Evolutionary conservation across 148 eudicot genomes (phyloP).

Genomic region (Spergularia bocconei): DNA sequence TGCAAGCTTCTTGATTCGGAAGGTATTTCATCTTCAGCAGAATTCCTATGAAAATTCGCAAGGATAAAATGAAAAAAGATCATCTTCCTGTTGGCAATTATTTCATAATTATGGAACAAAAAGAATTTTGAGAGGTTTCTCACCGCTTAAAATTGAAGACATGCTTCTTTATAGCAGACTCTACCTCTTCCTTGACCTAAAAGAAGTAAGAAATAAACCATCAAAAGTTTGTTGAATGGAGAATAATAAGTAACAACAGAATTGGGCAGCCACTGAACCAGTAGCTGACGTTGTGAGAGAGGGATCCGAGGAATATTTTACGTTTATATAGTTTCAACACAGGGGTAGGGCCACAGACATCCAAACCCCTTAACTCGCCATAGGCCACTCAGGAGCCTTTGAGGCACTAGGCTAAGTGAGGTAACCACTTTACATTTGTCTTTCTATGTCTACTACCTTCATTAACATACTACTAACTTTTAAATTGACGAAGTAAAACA

Average conservation of each 20-base stretch:
- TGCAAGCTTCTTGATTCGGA: slow-evolving; percentile 60
- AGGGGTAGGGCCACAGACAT: too few species aligned
- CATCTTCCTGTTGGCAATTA: not conserved
- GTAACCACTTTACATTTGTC: too few species aligned
- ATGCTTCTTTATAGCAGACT: slow-evolving; percentile 67
- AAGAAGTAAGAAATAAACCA: not conserved
- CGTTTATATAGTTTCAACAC: too few species aligned
- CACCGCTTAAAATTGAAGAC: slow-evolving; percentile 55
- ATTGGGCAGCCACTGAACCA: slow-evolving; percentile 9
- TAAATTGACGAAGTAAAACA: too few species aligned
- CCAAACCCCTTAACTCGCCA: too few species aligned
- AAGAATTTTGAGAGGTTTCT: slow-evolving; percentile 18
- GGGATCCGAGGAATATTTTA: too few species aligned
- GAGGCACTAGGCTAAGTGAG: too few species aligned
- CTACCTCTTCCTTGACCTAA: slow-evolving; percentile 97
- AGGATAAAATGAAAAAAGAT: not conserved
- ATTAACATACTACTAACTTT: too few species aligned
- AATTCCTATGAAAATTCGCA: slow-evolving; percentile 41
- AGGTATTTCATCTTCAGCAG: slow-evolving; percentile 46
- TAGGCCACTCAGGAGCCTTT: too few species aligned
- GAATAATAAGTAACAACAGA: not conserved
- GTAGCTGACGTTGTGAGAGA: not conserved
- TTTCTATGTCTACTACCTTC: too few species aligned
- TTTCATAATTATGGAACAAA: not conserved
- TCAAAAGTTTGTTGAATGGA: not conserved